phyloP scores from a whole-genome alignment of 106 monocot species.

The Xerophyta viscosa region DNA sequence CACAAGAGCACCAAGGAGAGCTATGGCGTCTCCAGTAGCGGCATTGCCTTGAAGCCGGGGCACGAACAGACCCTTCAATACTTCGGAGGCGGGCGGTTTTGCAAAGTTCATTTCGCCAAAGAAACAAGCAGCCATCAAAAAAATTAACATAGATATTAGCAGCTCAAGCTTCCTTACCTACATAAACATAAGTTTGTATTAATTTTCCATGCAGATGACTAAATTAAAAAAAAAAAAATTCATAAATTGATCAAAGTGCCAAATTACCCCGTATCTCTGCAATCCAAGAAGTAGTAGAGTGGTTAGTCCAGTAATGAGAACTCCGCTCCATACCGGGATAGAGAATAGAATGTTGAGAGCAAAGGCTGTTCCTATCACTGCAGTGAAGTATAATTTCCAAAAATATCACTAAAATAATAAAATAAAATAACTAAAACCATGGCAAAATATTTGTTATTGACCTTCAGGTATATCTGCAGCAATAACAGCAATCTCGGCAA shows the following conservation, averaged over 20 bases:
- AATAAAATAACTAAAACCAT: too few species aligned
- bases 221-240: background rate
- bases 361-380: conserved; percentile 91
- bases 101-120: conserved; percentile 38
- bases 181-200: too few species aligned
- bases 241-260: background rate
- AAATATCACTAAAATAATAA: too few species aligned
- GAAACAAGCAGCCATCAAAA: conserved; percentile 41
- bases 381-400: background rate
- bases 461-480: conserved; percentile 80
- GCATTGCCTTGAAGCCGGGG: conserved; percentile 33
- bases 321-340: conserved; percentile 77
- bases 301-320: conserved; percentile 68
- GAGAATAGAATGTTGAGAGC: conserved; percentile 72
- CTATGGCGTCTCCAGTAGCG: conserved; percentile 36
- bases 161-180: conserved; percentile 54
- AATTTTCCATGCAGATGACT: too few species aligned
- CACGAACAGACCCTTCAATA: conserved; percentile 40
- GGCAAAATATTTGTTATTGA: background rate
- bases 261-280: conserved; percentile 74
- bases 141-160: conserved; percentile 26
- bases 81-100: conserved; percentile 29
- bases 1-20: conserved; percentile 44
- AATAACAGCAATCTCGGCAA: conserved; percentile 66
- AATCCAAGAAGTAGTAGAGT: conserved; percentile 75